Conservation (phyloP, 345 rosid species). For the Aegle marmelos region DNA sequence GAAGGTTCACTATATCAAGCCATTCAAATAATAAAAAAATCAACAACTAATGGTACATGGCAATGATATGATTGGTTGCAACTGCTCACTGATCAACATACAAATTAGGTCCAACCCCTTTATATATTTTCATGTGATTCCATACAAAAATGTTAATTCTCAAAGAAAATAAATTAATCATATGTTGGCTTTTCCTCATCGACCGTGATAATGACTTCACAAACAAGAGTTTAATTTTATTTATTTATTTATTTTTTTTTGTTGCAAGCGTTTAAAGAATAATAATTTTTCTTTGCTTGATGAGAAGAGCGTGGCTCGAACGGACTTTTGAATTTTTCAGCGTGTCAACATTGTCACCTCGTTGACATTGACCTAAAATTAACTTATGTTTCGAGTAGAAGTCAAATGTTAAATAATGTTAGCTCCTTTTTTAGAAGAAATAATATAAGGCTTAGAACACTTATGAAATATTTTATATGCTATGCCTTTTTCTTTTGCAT, state of each 20-base stretch:
- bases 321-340: neutral
- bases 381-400: neutral
- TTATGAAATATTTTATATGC: no score
- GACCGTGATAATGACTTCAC: neutral
- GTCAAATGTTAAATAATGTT: conserved; percentile 7
- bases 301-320: neutral
- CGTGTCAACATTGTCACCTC: conserved; percentile 7
- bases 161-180: neutral
- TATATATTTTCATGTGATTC: neutral
- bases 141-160: neutral
- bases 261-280: no score
- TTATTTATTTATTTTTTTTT: no score
- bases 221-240: neutral
- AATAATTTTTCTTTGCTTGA: neutral
- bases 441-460: neutral
- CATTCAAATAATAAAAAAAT: neutral
- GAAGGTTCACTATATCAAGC: conserved; percentile 23
- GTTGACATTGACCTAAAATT: conserved; percentile 8
- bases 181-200: neutral
- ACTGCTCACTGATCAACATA: neutral
- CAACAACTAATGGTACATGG: neutral
- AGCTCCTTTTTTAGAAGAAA: neutral
- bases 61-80: conserved; percentile 3
- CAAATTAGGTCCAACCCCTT: conserved; percentile 3
- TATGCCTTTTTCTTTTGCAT: neutral